A percentile compares a stretch with the other conserved stretches of the same genome.
phyloP scores from a whole-genome alignment of 2,329 filamentous ascomycete genomes.

The Botrytis medusae region DNA sequence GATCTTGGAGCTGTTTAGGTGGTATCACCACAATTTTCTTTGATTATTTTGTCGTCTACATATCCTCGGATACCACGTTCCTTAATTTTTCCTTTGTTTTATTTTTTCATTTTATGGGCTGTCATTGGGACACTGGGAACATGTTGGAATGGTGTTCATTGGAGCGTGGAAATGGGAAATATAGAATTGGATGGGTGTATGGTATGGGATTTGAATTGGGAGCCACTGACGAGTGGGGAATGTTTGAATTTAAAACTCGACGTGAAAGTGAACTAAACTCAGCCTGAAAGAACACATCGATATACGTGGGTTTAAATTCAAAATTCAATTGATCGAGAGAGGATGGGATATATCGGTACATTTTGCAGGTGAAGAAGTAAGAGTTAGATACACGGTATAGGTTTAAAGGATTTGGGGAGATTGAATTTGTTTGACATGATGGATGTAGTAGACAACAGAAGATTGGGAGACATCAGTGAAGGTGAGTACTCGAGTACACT shows the following conservation, averaged over 20 bases:
- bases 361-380: background rate
- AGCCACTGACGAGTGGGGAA: background rate
- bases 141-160: background rate
- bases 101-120: background rate
- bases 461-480: background rate
- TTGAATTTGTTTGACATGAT: background rate
- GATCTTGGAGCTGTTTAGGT: slow-evolving; percentile 57
- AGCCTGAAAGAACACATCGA: background rate
- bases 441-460: background rate
- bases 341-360: background rate
- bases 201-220: slow-evolving; percentile 7
- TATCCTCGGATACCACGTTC: background rate
- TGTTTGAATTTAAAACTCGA: background rate
- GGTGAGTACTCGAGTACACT: too few relatives aligned
- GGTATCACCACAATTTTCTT: slow-evolving; percentile 14
- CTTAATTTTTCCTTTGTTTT: background rate
- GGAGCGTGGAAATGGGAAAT: background rate
- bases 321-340: background rate
- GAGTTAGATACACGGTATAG: background rate
- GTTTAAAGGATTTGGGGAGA: background rate
- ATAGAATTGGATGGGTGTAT: slow-evolving; percentile 19
- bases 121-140: background rate
- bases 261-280: background rate
- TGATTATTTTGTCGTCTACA: slow-evolving; percentile 2
- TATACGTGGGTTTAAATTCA: background rate